Evolutionary conservation across 2,329 filamentous ascomycete genomes (phyloP), one percentile per base, ranked within the genome.

Genomic region (Thermochaetoides dissita): DNA sequence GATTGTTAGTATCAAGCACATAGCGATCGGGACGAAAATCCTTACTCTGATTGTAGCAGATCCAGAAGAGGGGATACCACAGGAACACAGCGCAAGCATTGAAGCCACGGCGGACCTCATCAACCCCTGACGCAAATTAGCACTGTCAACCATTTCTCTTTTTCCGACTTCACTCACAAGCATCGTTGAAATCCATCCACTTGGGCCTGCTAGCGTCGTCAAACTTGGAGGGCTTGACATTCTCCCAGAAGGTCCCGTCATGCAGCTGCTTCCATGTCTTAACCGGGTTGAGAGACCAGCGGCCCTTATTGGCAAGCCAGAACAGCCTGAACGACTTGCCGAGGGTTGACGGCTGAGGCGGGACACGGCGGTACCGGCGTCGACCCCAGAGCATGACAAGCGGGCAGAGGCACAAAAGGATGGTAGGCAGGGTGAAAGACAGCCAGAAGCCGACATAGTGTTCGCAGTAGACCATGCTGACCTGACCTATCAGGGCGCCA

Each of bases 151-250:
- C 7, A 29, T 24, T 24, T 24, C 17, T 24, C 5, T 24, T 24
- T 24, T 24, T 24, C 5, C n/a, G n/a, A n/a, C n/a, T n/a, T n/a
- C n/a, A 43, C 39, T 41, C 32, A 46, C 50, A 88, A 12, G 72
- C 73, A 50, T 88, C 83, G 48, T 87, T 81, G 52, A 85, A 86
- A 2, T 72, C 81, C 79, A 87, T 87, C 79, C 80, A 86, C 1
- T 52, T 50, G 12, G 53, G 53, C 43, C 43, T 49, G 38, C 62
- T 60, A 12, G 61, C 62, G 35, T 68, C 63, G 17, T 66, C 64
- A 34, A 82, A 70, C n/a, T 63, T 62, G 49, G 74, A 81, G 1
- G 81, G 82, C 65, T 84, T 84, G 45, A 79, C 76, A 7, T 63
- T 63, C 33, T 84, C 72, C 77, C 81, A 87, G 59, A 84, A 66